Base-by-base conservation (phyloP, 495 filamentous ascomycete genomes). In the Lichenothelia convexa region DNA sequence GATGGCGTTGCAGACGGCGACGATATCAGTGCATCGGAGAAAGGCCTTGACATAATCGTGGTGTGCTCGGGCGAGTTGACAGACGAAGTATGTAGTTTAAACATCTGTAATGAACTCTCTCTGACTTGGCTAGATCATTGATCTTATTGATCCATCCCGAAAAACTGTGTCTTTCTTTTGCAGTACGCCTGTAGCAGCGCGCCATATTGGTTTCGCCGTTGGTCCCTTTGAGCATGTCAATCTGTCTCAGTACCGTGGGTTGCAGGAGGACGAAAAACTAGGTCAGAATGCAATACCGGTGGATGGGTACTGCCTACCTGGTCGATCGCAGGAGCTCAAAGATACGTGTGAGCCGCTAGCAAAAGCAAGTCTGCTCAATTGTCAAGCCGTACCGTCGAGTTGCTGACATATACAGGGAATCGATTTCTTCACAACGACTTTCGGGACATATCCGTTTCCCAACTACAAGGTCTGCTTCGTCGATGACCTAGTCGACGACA, bases 181-280 rank as follows among this genome's bases (percentile, higher is more conserved):
- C 38, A 58, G 65, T 23, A 70, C 70, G 23, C 67, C 78, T 18
- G 68, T 89, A 2, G 72, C 84, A 3, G 71, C 86, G 3, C 78
- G 82, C 36, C 84, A 95, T 49, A 73, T 99, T 45, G 82, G 83
- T 2, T 87, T 99, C 53, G 80, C 79, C 8, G 68, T 94, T 19
- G 89, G 91, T 0, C 89, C 91, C 11, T 99, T 99, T 51, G 84
- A 94, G 51, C 75, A 84, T 46, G 70, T 93, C 33, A 83, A 94
- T 48, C 60, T 99, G 6, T 76, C 81, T 5, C 80, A 89, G 45
- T 92, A 80, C 48, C 75, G 91, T 13, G 82, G 84, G 35, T 80
- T 78, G 40, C 80, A 87, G 36, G 80, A 89, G 35, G 91, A 94
- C 45, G 85, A 87, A 46, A 78, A 81, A 44, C 71, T 95, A 34